Evolutionary conservation across 306 rosid genomes (phyloP).

Genomic region (Carpinus viminea): DNA sequence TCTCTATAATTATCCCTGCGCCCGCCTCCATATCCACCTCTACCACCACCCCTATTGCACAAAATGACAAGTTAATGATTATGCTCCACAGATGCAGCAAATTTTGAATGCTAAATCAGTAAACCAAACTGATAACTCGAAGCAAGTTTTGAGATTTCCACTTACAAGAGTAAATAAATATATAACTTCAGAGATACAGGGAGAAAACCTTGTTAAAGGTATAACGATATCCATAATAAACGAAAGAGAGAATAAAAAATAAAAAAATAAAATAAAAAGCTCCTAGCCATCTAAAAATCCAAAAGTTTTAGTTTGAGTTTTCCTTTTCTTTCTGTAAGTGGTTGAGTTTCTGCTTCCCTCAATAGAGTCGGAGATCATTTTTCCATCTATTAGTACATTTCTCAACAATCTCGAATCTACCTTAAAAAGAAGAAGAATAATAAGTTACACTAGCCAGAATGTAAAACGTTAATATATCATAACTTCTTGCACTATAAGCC

Average conservation of each 20-base stretch:
- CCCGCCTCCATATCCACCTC: conserved; percentile 97
- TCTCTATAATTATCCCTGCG: conserved; percentile 86
- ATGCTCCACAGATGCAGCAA: not conserved
- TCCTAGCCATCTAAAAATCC: not conserved
- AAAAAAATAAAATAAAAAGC: not conserved
- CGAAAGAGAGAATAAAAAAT: not conserved
- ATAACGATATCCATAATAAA: not conserved
- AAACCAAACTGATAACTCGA: not conserved
- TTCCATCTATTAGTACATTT: not conserved
- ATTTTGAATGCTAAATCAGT: not conserved
- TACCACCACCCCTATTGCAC: conserved; percentile 60
- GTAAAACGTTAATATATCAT: not conserved
- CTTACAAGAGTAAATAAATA: not conserved
- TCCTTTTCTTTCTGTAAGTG: too few relatives aligned
- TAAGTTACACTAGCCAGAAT: not conserved
- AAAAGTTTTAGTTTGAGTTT: not conserved
- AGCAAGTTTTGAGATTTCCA: not conserved
- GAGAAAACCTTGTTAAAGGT: not conserved
- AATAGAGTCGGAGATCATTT: not conserved
- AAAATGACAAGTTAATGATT: conserved; percentile 18
- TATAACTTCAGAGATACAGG: not conserved
- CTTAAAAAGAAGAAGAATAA: not conserved
- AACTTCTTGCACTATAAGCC: not conserved
- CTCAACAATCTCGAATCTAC: not conserved
- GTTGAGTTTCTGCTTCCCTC: not conserved